Base-by-base conservation (phyloP, 2,329 filamentous ascomycete species). In the Fusarium pseudocircinatum region DNA sequence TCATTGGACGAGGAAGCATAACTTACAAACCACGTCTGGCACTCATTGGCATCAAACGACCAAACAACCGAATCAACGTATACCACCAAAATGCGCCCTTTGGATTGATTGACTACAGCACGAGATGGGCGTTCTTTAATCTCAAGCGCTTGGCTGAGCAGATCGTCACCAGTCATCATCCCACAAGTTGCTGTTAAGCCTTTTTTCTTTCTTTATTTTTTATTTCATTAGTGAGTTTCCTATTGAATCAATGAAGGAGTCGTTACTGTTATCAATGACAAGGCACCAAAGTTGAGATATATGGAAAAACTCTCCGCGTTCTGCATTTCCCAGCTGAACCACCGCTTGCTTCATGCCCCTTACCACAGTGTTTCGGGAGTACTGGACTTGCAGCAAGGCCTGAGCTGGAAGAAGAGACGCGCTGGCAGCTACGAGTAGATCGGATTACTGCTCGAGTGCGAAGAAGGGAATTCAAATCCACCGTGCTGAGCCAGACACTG, bases 381-480 rank as follows among this genome's bases (percentile, higher is more conserved):
- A 85, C 13, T 84, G 82, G 3, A 81, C 77, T 72, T 87, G 86
- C 1, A 87, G 73, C 11, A 87, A 70, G 3, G 85, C 86, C 56
- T 82, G 80, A 4, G 82, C 77, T 3, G 85, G 85, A 56, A 85
- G 86, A 3, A 79, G 76, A 10, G 78, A 77, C 12, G 78, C 50
- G 32, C 75, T 79, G 3, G 79, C 78, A 2, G 78, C 78, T 11
- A 78, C 77, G 5, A 79, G 74, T 4, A 84, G 72, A 6, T 83
- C 84, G 1, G 82, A 82, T 63, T 86, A 87, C 30, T 81, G 80
- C 57, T 85, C 81, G 1, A 87, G 79, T 5, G 81, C 81, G 69
- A 88, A 87, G 68, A 86, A 87, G 0, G 86, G 86, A 20, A 87
- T 76, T 36, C 83, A 86, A 6, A 86, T 70, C 85, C 85, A 87